Conservation (phyloP, 2,329 filamentous ascomycete genomes). For the Mariannaea sp. region DNA sequence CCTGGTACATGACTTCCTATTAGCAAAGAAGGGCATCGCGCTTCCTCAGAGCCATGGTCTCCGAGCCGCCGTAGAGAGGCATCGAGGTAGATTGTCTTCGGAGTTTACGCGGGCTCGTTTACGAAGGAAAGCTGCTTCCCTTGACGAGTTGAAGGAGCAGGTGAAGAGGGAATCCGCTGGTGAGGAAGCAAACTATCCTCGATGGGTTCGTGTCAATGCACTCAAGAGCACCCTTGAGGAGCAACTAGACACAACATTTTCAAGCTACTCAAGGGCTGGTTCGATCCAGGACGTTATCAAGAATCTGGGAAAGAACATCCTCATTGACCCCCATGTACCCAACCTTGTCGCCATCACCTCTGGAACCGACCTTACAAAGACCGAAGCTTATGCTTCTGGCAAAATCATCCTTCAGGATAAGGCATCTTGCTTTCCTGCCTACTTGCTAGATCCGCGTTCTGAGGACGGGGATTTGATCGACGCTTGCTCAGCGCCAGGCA, state of each 20-base stretch:
- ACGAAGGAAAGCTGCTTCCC: constrained; percentile 68
- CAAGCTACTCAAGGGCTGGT: constrained; percentile 60
- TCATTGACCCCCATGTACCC: constrained; percentile 81
- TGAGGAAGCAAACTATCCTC: constrained; percentile 68
- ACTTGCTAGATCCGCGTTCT: constrained; percentile 72
- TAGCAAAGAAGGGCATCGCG: constrained; percentile 81
- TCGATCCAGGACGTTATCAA: constrained; percentile 61
- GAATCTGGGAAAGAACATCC: constrained; percentile 56
- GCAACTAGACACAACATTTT: constrained; percentile 77
- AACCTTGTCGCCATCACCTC: constrained; percentile 81
- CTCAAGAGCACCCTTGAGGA: constrained; percentile 71
- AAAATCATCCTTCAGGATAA: constrained; percentile 93
- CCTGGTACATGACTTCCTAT: constrained; percentile 82
- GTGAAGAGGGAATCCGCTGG: constrained; percentile 57
- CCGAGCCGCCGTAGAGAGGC: constrained; percentile 73
- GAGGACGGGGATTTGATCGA: constrained; percentile 83
- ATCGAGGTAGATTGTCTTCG: constrained; percentile 79
- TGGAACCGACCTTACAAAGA: constrained; percentile 72
- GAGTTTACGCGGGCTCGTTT: constrained; percentile 84
- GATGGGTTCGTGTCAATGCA: constrained; percentile 90
- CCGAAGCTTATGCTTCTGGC: constrained; percentile 73
- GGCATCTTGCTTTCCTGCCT: constrained; percentile 94
- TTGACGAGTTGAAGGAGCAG: constrained; percentile 67
- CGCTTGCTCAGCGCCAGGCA: constrained; percentile 91
- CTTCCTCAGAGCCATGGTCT: constrained; percentile 80